phyloP scores from a whole-genome alignment of 2,329 filamentous ascomycete genomes.

The Diaporthe destruens region DNA sequence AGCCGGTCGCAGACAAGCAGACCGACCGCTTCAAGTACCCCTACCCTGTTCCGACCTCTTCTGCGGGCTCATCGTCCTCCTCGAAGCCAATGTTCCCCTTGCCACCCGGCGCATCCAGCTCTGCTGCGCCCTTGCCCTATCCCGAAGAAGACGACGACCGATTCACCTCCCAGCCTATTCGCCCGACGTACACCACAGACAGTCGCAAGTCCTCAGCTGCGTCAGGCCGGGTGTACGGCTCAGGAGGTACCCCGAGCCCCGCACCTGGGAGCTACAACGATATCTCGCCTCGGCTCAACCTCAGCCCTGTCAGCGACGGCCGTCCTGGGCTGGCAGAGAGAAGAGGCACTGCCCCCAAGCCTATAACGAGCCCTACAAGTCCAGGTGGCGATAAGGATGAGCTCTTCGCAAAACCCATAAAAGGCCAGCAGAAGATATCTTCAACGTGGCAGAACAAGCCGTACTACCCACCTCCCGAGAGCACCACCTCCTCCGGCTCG shows the following conservation, averaged over 20 bases:
- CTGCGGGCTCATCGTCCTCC: constrained; percentile 55
- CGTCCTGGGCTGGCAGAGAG: constrained; percentile 81
- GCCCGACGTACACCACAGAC: constrained; percentile 60
- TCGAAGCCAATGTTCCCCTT: constrained; percentile 72
- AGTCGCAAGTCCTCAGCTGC: constrained; percentile 50
- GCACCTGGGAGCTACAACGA: constrained; percentile 61
- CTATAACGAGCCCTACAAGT: constrained; percentile 84
- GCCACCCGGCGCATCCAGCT: constrained; percentile 78
- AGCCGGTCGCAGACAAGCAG: constrained; percentile 56
- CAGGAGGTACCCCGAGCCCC: constrained; percentile 49
- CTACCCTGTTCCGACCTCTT: constrained; percentile 54
- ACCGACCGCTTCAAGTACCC: constrained; percentile 65
- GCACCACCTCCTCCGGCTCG: constrained; percentile 48
- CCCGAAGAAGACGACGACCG: constrained; percentile 74
- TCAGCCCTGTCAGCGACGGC: constrained; percentile 67
- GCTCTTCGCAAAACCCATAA: constrained; percentile 78
- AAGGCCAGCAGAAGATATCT: constrained; percentile 58
- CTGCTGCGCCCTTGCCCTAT: constrained; percentile 76
- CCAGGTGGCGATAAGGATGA: constrained; percentile 81
- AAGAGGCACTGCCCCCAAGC: constrained; percentile 83
- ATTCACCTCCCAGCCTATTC: constrained; percentile 52
- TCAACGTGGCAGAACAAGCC: constrained; percentile 67
- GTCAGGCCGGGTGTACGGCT: constrained; percentile 51
- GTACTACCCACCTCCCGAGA: constrained; percentile 71
- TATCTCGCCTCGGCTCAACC: constrained; percentile 66